Evolutionary conservation across 441 rosid genomes (phyloP).

Genomic region (Arabidopsis hybrid): DNA sequence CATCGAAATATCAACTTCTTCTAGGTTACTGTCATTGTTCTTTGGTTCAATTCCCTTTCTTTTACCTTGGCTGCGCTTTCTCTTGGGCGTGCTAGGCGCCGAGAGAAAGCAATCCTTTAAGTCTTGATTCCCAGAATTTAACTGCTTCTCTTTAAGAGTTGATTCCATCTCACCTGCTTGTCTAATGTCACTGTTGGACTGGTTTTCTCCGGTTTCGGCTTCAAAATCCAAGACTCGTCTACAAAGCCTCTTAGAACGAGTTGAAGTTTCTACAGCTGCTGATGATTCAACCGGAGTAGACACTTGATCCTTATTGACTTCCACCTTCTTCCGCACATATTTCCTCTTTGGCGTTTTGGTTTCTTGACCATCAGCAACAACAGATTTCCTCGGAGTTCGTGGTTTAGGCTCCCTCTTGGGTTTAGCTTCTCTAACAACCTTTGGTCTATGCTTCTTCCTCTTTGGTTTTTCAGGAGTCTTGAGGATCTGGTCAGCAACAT

Average conservation of each 20-base stretch:
- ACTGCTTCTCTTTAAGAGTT: slow-evolving; percentile 42
- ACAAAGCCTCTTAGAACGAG: slow-evolving; percentile 52
- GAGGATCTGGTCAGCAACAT: slow-evolving; percentile 53
- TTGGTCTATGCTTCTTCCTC: slow-evolving; percentile 88
- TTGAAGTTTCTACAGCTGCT: slow-evolving; percentile 43
- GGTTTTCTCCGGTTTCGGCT: slow-evolving; percentile 44
- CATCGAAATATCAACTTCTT: slow-evolving; percentile 33
- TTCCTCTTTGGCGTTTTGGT: slow-evolving; percentile 58
- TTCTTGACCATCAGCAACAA: slow-evolving; percentile 42
- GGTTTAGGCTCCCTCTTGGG: slow-evolving; percentile 48
- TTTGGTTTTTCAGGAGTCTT: slow-evolving; percentile 74
- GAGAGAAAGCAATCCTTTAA: slow-evolving; percentile 36
- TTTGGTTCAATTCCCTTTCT: slow-evolving; percentile 29
- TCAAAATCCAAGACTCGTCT: slow-evolving; percentile 62
- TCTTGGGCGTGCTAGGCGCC: slow-evolving; percentile 53
- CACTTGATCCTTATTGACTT: slow-evolving; percentile 37
- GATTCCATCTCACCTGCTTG: slow-evolving; percentile 50
- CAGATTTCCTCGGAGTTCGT: slow-evolving; percentile 42
- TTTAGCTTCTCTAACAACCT: slow-evolving; percentile 73
- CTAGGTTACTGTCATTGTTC: slow-evolving; percentile 29
- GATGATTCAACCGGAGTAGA: slow-evolving; percentile 42
- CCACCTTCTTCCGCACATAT: slow-evolving; percentile 51
- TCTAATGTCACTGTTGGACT: slow-evolving; percentile 29
- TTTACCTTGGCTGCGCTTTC: slow-evolving; percentile 39
- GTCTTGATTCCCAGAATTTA: slow-evolving; percentile 48